Base-by-base conservation (phyloP, 1,139 yeast species). In the Diutina pseudorugosa region DNA sequence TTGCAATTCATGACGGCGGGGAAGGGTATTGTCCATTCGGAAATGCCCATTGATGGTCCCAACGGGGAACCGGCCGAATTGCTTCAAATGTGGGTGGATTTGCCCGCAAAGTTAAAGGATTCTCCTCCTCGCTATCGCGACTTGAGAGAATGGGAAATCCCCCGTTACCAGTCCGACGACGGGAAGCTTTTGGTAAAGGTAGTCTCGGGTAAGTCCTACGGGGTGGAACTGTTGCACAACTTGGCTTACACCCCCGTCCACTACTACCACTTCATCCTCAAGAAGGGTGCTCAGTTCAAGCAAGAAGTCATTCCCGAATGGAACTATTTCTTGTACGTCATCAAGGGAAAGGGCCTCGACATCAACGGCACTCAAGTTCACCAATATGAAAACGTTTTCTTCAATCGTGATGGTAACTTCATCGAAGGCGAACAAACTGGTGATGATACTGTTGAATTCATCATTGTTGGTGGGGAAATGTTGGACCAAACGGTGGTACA, bases 1-100 rank as follows among this genome's bases (percentile, higher is more conserved):
- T 72, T 90, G 59, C 97, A 90, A 69, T 89, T 90, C 65, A 90
- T 90, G 95, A 90, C 96, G 54, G 96, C 96, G 8, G 96, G 97
- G 54, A 79, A 76, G 59, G 97, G 96, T 53, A 80, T 89, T 49
- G 89, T 87, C 43, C 96, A 89, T 62, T 79, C 90, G 5, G 95
- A 87, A 62, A 85, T 87, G 81, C 96, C 96, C n/a, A 79, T 85
- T 40, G 73, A 75, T 45, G 75, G 74, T 58, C 73, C 73, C 8
- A 81, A 80, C 57, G 85, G 84, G 23, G 64, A 73, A 20, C 70
- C 77, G 1, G 80, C 83, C 42, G 77, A 72, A 45, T 96, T 96
- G 52, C 73, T 90, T 73, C 96, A 90, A 66, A 70, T 91, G 52
- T 90, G 97, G 97, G 96, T 90, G 51, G 96, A 89, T 63, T 75